These are phyloP conservation scores for Penicillium sp. DNA, from an alignment of 2,329 filamentous ascomycete genomes.

Conservation along the genomic window DNA sequence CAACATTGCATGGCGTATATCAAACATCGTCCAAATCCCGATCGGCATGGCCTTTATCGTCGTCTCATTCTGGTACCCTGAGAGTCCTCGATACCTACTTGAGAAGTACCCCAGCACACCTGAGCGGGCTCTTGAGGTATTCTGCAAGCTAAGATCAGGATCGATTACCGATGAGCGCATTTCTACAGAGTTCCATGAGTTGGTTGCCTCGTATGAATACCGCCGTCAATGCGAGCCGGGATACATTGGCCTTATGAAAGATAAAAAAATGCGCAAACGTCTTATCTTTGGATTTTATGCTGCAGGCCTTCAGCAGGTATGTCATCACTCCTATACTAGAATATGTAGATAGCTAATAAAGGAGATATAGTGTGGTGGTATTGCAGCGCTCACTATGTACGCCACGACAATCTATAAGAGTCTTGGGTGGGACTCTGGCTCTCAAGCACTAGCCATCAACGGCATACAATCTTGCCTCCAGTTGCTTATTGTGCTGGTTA, in stretches of 20 bases:
- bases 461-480: conserved; percentile 41
- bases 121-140: conserved; percentile 28
- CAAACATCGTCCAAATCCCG: conserved; percentile 44
- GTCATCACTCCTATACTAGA: background rate
- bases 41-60: conserved; percentile 40
- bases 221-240: conserved; percentile 32
- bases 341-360: too few relatives aligned
- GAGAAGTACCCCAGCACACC: conserved; percentile 37
- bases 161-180: conserved; percentile 31
- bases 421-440: conserved; percentile 38
- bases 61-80: conserved; percentile 42
- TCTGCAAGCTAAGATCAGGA: conserved; percentile 35
- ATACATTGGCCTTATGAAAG: conserved; percentile 30
- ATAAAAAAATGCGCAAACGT: conserved; percentile 36
- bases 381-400: conserved; percentile 40
- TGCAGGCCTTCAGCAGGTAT: conserved; percentile 32
- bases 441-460: conserved; percentile 40
- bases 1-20: conserved; percentile 47
- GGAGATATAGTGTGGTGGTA: conserved; percentile 21
- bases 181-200: conserved; percentile 38
- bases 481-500: conserved; percentile 41
- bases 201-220: conserved; percentile 38
- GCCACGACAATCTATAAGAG: conserved; percentile 41
- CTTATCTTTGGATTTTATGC: conserved; percentile 40
- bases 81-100: conserved; percentile 37